These are phyloP conservation scores for Aaosphaeria pasadenensis DNA, from an alignment of 2,329 filamentous ascomycete genomes.

Conservation along the genomic window DNA sequence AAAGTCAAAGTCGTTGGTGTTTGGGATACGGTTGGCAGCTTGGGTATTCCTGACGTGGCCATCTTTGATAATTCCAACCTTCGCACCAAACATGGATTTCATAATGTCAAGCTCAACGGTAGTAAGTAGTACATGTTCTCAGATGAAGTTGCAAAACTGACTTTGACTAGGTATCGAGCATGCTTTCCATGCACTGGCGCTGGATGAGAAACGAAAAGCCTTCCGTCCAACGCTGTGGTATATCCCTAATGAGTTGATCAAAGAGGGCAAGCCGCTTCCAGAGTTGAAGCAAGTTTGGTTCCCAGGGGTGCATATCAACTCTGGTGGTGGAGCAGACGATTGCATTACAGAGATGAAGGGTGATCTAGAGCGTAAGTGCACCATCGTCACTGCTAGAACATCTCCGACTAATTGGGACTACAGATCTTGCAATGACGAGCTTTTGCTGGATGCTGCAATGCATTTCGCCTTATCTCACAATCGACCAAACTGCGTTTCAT, in stretches of 20 bases:
- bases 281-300: slow-evolving; percentile 53
- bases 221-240: slow-evolving; percentile 54
- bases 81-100: slow-evolving; percentile 28
- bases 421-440: slow-evolving; percentile 46
- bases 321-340: slow-evolving; percentile 46
- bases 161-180: slow-evolving; percentile 42
- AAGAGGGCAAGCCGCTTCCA: slow-evolving; percentile 16
- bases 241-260: slow-evolving; percentile 35
- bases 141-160: neutral
- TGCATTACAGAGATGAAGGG: slow-evolving; percentile 27
- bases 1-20: slow-evolving; percentile 45
- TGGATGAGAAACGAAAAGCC: slow-evolving; percentile 53
- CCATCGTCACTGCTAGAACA: neutral
- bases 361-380: slow-evolving; percentile 30
- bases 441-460: slow-evolving; percentile 58
- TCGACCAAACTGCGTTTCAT: slow-evolving; percentile 43
- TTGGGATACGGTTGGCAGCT: slow-evolving; percentile 48
- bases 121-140: slow-evolving; percentile 17
- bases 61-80: slow-evolving; percentile 14
- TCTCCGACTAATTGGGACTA: neutral
- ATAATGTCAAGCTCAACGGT: slow-evolving; percentile 31
- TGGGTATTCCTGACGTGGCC: slow-evolving; percentile 46
- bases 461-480: slow-evolving; percentile 45
- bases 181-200: slow-evolving; percentile 54
- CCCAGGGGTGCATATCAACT: slow-evolving; percentile 51